Conservation (phyloP, 1,139 yeast genomes). For the Kazachstania sp. region DNA sequence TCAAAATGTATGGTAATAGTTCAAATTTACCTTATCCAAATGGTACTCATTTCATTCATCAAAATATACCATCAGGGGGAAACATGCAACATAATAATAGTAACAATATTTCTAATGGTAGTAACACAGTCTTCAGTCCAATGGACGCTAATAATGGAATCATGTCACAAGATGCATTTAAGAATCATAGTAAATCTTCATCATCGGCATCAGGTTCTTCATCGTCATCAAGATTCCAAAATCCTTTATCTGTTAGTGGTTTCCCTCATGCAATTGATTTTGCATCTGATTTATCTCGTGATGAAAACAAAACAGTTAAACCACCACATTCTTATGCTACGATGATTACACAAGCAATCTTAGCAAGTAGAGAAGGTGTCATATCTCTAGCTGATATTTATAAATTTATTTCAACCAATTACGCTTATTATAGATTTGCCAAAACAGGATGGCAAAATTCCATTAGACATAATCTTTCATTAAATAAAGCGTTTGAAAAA, state of each 20-base stretch:
- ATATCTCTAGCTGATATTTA: slow-evolving; percentile 86
- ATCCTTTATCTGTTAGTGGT: slow-evolving; percentile 11
- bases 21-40: slow-evolving; percentile 6
- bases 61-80: slow-evolving; percentile 3
- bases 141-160: not conserved
- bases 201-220: slow-evolving; percentile 9
- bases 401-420: slow-evolving; percentile 78
- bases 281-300: slow-evolving; percentile 53
- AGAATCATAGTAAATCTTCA: slow-evolving; percentile 3
- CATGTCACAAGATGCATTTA: slow-evolving; percentile 1
- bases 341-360: slow-evolving; percentile 94
- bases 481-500: slow-evolving; percentile 84
- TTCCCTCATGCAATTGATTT: slow-evolving; percentile 27
- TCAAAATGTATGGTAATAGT: slow-evolving; percentile 28
- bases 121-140: not conserved
- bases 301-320: slow-evolving; percentile 83
- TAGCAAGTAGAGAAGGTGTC: slow-evolving; percentile 80
- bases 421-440: slow-evolving; percentile 83
- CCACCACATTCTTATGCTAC: slow-evolving; percentile 98
- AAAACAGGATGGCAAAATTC: slow-evolving; percentile 96
- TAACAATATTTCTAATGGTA: not conserved
- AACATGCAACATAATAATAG: not conserved
- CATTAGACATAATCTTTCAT: slow-evolving; percentile 70
- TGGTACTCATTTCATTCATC: slow-evolving; percentile 6
- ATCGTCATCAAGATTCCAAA: slow-evolving; percentile 9